These are phyloP conservation scores for Nakazawaea anatomiae DNA, from an alignment of 805 yeast species.

Conservation along the genomic window DNA sequence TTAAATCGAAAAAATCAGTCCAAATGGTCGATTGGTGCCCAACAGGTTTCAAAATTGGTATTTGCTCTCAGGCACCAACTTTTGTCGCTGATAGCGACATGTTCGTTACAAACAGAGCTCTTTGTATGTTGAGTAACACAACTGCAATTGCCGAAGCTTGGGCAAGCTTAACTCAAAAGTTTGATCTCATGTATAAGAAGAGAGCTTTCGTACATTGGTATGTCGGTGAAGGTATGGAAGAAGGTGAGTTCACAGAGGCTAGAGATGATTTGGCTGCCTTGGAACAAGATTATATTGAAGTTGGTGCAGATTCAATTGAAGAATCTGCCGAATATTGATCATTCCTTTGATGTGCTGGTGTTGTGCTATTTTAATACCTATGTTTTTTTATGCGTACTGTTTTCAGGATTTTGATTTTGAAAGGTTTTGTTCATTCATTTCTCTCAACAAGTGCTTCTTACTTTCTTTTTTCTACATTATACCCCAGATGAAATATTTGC, in stretches of 20 bases:
- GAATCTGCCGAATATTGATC: slow-evolving; percentile 27
- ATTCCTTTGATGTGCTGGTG: neutral
- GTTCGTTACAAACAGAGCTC: slow-evolving; percentile 83
- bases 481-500: neutral
- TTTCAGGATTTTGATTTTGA: neutral
- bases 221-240: slow-evolving; percentile 97
- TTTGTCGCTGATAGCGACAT: slow-evolving; percentile 75
- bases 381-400: neutral
- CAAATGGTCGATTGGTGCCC: slow-evolving; percentile 97
- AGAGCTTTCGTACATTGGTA: slow-evolving; percentile 97
- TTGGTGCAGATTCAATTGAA: slow-evolving; percentile 73
- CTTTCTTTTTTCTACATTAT: neutral
- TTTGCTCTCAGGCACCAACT: slow-evolving; percentile 89
- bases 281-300: slow-evolving; percentile 89
- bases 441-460: neutral
- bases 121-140: slow-evolving; percentile 88
- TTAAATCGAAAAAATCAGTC: slow-evolving; percentile 81
- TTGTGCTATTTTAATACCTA: too few species aligned
- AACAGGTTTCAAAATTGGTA: slow-evolving; percentile 93
- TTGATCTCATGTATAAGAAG: slow-evolving; percentile 90
- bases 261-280: slow-evolving; percentile 91
- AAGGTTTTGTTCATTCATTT: neutral
- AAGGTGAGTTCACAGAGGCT: slow-evolving; percentile 93
- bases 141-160: slow-evolving; percentile 95
- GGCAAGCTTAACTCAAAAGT: slow-evolving; percentile 87